A percentile compares a stretch with the other conserved stretches of the same genome.
Conservation (phyloP, 305 asterid genomes). For the Fraxinus platypoda region DNA sequence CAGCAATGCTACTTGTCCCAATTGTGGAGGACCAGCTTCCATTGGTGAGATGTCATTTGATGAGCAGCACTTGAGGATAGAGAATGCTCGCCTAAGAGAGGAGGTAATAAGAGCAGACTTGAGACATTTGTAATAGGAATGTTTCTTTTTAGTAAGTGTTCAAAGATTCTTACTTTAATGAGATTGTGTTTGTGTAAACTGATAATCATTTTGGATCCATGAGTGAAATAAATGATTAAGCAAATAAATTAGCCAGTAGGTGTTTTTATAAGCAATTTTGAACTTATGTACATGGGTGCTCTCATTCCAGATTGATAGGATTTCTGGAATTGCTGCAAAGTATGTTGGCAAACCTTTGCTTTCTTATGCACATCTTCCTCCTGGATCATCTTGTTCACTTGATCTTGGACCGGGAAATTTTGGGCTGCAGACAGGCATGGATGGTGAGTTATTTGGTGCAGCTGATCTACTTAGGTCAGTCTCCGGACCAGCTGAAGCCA, state of each 20-base stretch:
- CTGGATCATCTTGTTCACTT: constrained; percentile 54
- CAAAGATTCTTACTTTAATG: background rate
- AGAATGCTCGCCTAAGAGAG: constrained; percentile 82
- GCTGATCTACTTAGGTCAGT: constrained; percentile 67
- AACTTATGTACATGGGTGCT: background rate
- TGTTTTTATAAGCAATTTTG: background rate
- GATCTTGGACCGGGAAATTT: constrained; percentile 60
- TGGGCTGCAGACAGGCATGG: constrained; percentile 39
- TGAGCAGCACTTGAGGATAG: constrained; percentile 88
- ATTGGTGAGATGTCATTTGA: constrained; percentile 94
- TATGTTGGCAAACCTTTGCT: constrained; percentile 81
- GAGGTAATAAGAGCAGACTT: constrained; percentile 49
- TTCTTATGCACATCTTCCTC: constrained; percentile 52
- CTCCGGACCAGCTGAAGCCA: constrained; percentile 67
- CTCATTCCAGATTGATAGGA: constrained; percentile 67
- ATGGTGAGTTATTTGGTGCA: constrained; percentile 59
- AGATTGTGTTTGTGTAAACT: background rate
- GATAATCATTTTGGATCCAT: background rate
- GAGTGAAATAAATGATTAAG: background rate
- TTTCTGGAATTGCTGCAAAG: constrained; percentile 83
- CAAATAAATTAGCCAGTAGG: background rate
- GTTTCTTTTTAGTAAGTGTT: background rate
- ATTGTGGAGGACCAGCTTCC: constrained; percentile 91
- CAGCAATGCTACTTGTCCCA: constrained; percentile 76
- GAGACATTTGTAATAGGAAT: background rate